Conservation (phyloP, 768 basidiomycete species). For the Cytidiella melzeri region DNA sequence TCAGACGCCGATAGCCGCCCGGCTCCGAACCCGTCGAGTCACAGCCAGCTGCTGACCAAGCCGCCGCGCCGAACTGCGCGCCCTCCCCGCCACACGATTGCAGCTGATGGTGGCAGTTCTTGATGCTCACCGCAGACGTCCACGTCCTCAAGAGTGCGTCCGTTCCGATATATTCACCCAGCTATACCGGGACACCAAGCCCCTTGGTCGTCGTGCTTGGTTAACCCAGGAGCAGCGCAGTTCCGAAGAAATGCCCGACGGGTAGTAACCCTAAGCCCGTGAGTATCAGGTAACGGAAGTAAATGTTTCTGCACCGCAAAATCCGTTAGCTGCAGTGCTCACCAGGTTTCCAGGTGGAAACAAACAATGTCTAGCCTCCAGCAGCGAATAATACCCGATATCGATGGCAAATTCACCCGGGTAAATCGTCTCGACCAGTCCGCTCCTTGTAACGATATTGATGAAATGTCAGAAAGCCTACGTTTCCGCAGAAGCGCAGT, state of each 20-base stretch:
- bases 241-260: too few relatives aligned
- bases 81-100: neutral
- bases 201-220: too few relatives aligned
- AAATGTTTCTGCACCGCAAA: neutral
- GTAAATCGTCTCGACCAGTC: neutral
- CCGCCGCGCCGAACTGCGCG: neutral
- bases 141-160: too few relatives aligned
- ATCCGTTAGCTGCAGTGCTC: neutral
- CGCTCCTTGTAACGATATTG: neutral
- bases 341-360: neutral
- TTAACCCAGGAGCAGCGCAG: too few relatives aligned
- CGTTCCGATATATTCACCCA: too few relatives aligned
- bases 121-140: neutral
- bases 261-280: too few relatives aligned
- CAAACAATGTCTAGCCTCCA: neutral
- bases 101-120: neutral
- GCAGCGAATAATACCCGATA: neutral
- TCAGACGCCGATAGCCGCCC: constrained; percentile 1
- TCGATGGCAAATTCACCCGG: neutral
- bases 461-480: constrained; percentile 1
- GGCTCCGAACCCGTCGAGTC: constrained; percentile 8
- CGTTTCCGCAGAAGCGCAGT: neutral
- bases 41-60: constrained; percentile 11
- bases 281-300: too few relatives aligned
- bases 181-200: too few relatives aligned